Conservation (phyloP, 2,329 filamentous ascomycete species). For the Exserohilum rostratum region DNA sequence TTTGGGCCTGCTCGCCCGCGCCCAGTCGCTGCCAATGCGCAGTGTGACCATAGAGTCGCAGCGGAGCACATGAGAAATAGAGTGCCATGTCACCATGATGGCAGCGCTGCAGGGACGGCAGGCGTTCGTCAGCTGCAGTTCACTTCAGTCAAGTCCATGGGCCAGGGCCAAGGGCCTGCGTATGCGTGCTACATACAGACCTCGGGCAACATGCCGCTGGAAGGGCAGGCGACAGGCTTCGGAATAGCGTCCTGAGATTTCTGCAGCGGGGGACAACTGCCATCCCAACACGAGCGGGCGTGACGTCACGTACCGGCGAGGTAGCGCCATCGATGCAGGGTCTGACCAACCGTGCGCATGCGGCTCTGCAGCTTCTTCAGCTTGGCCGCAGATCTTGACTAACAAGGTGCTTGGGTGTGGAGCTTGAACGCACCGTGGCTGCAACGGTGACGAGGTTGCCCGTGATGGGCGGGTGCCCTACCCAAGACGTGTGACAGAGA, state of each 20-base stretch:
- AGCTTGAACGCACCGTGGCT: constrained; percentile 19
- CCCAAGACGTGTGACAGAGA: constrained; percentile 10
- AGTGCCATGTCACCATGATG: background rate
- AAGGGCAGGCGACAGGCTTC: background rate
- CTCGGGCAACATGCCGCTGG: constrained; percentile 19
- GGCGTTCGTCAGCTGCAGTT: background rate
- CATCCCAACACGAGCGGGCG: constrained; percentile 28
- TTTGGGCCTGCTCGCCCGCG: background rate
- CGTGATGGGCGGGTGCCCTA: constrained; percentile 19
- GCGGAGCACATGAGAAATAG: too few species aligned
- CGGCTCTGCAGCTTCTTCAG: constrained; percentile 38
- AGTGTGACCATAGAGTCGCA: background rate
- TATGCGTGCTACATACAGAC: too few species aligned
- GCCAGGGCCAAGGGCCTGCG: background rate
- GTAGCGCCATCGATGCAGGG: constrained; percentile 24
- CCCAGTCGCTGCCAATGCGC: background rate
- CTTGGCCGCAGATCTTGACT: constrained; percentile 38
- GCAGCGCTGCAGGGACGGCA: constrained; percentile 3
- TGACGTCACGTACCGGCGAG: constrained; percentile 29
- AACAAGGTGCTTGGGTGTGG: constrained; percentile 20
- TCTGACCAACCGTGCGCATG: constrained; percentile 32
- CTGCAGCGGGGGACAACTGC: constrained; percentile 23
- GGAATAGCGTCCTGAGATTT: constrained; percentile 23
- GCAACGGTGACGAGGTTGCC: constrained; percentile 19
- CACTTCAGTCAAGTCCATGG: background rate